phyloP scores from a whole-genome alignment of 2,329 filamentous ascomycete genomes.

The Boeremia lycopersici region DNA sequence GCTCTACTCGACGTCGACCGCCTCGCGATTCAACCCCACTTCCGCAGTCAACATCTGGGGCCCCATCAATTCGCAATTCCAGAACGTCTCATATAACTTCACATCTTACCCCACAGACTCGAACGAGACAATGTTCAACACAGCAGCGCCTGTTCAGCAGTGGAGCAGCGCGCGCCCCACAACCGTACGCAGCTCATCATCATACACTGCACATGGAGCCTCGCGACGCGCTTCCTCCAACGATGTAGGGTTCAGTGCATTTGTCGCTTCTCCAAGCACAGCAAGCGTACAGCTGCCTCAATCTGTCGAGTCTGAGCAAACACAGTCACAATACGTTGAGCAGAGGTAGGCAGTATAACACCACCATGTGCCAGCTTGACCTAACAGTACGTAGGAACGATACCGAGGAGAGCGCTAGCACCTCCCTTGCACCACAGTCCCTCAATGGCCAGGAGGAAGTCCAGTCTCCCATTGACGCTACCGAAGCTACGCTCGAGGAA shows the following conservation, averaged over 20 bases:
- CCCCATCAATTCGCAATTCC: slow-evolving; percentile 33
- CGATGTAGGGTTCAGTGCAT: slow-evolving; percentile 30
- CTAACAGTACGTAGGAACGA: slow-evolving; percentile 29
- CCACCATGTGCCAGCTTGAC: not conserved
- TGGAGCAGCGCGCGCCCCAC: slow-evolving; percentile 31
- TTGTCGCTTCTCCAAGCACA: slow-evolving; percentile 43
- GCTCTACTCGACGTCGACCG: slow-evolving; percentile 35
- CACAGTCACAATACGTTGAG: slow-evolving; percentile 23
- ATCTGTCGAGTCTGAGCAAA: slow-evolving; percentile 30
- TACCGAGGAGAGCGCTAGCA: slow-evolving; percentile 34
- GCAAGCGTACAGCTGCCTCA: slow-evolving; percentile 34
- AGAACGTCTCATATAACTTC: slow-evolving; percentile 35
- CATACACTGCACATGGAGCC: slow-evolving; percentile 31
- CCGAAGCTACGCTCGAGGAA: slow-evolving; percentile 44
- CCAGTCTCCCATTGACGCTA: slow-evolving; percentile 35
- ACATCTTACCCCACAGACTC: slow-evolving; percentile 30
- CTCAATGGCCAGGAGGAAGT: slow-evolving; percentile 39
- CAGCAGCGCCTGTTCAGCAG: slow-evolving; percentile 24
- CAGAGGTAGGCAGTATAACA: slow-evolving; percentile 24
- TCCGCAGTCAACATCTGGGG: slow-evolving; percentile 32
- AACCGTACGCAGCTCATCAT: slow-evolving; percentile 33
- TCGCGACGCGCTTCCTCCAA: slow-evolving; percentile 33
- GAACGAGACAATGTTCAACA: slow-evolving; percentile 33
- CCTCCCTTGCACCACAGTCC: slow-evolving; percentile 32
- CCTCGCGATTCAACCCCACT: slow-evolving; percentile 30